Conservation (phyloP, 257 asterid genomes). For the Parsonsia alboflavescens region DNA sequence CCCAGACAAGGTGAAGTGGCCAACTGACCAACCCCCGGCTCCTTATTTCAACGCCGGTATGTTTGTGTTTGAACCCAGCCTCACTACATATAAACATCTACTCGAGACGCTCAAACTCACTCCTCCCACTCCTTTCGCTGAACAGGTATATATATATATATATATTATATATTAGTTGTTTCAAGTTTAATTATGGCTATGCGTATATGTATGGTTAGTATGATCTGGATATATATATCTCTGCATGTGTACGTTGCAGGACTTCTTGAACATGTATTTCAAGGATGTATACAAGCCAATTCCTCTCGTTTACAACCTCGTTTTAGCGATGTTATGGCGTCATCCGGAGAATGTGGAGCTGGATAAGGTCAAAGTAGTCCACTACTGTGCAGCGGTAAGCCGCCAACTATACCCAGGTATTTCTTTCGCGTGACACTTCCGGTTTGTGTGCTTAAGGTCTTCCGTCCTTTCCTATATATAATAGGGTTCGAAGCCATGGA, state of each 20-base stretch:
- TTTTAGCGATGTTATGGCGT: conserved; percentile 26
- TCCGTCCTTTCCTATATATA: no score
- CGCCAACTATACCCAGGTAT: no score
- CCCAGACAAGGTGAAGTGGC: conserved; percentile 47
- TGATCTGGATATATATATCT: background rate
- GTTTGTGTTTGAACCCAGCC: conserved; percentile 49
- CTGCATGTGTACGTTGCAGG: conserved; percentile 7
- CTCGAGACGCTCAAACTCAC: conserved; percentile 36
- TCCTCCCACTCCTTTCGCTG: conserved; percentile 59
- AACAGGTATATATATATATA: conserved; percentile 66
- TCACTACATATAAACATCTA: conserved; percentile 36
- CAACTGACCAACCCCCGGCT: conserved; percentile 29
- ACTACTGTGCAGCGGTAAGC: conserved; percentile 1
- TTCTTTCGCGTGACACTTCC: background rate
- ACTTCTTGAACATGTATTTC: conserved; percentile 25
- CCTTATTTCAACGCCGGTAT: conserved; percentile 60
- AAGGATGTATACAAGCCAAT: conserved; percentile 21
- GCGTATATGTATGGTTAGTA: no score
- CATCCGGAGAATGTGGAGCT: conserved; percentile 25
- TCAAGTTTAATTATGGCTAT: no score
- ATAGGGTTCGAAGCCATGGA: conserved; percentile 6
- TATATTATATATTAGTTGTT: no score
- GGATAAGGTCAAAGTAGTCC: conserved; percentile 6
- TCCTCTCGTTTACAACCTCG: conserved; percentile 17
- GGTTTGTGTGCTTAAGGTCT: background rate